Conservation (phyloP, 192 early-diverging fungal genomes). For the Linnemannia exigua region DNA sequence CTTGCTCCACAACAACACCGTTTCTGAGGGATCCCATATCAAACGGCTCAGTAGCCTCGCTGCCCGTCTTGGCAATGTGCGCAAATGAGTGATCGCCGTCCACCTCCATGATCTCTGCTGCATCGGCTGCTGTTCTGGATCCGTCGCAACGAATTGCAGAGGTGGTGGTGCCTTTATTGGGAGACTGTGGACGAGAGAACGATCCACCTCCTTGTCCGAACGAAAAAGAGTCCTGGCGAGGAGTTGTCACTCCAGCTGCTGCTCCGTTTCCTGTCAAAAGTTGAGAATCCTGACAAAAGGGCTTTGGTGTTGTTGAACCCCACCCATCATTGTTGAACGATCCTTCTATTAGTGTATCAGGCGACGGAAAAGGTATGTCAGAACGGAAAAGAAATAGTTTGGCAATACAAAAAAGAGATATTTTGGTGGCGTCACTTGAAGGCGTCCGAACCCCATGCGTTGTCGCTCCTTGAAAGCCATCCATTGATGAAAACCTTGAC, state of each 20-base stretch:
- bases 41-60: slow-evolving; percentile 6
- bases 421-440: neutral
- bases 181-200: slow-evolving; percentile 22
- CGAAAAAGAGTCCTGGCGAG: slow-evolving; percentile 22
- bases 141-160: neutral
- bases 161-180: neutral
- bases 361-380: neutral
- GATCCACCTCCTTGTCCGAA: slow-evolving; percentile 1
- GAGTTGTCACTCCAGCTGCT: neutral
- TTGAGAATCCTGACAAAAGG: slow-evolving; percentile 37
- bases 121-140: neutral
- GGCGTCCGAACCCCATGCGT: no score
- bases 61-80: neutral
- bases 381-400: neutral
- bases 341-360: neutral
- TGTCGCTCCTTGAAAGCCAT: neutral
- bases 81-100: neutral
- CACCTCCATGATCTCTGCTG: neutral
- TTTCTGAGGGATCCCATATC: slow-evolving; percentile 19
- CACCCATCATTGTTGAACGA: neutral
- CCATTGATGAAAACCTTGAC: no score
- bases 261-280: neutral
- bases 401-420: neutral
- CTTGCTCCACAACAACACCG: slow-evolving; percentile 5
- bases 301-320: slow-evolving; percentile 7